Base-by-base conservation (phyloP, 495 filamentous ascomycete genomes). In the Lepidopterella palustris region DNA sequence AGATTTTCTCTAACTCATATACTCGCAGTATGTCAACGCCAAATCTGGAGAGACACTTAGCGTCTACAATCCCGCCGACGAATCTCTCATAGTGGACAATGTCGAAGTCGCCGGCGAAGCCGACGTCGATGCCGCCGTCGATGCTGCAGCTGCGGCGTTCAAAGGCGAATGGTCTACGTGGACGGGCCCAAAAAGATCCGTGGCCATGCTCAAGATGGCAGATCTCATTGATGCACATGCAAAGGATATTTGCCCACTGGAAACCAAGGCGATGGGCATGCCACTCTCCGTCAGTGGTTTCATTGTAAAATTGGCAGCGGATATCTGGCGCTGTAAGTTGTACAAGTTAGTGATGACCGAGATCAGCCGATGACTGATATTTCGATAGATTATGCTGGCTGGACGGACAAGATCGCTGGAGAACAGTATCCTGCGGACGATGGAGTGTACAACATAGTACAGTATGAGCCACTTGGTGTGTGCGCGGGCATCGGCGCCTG, bases 401-500 rank as follows among this genome's bases (percentile, higher is more conserved):
- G 64, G 63, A 62, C 59, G 20, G 68, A 66, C 40, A 63, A 66
- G 45, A n/a, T 66, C 13, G 13, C 29, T 20, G 61, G 59, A 27
- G 61, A 68, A 26, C 55, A 52, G 31, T 62, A 58, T 39, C 62
- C 60, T 47, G 66, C 60, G 20, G 67, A 59, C 4, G 70, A 73
- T 48, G 72, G 72, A 0, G 60, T 62, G 10, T 74, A 74, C 59
- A 73, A 71, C 64, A 72, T 74, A 24, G 69, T 74, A 2, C 69
- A 70, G 45, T 72, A 73, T 45, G 69, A 73, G 39, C 72, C 72
- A 3, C 60, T 74, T 9, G 72, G 72, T 21, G 72, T 74, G 4
- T 72, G 69, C 40, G 72, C 71, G 1, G 63, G 61, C 2, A 72
- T 74, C 48, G 70, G 65, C 21, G 70, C 72, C 10, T 74, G 72